Evolutionary conservation across 2,329 filamentous ascomycete species (phyloP).

Genomic region (Penicillium sp.): DNA sequence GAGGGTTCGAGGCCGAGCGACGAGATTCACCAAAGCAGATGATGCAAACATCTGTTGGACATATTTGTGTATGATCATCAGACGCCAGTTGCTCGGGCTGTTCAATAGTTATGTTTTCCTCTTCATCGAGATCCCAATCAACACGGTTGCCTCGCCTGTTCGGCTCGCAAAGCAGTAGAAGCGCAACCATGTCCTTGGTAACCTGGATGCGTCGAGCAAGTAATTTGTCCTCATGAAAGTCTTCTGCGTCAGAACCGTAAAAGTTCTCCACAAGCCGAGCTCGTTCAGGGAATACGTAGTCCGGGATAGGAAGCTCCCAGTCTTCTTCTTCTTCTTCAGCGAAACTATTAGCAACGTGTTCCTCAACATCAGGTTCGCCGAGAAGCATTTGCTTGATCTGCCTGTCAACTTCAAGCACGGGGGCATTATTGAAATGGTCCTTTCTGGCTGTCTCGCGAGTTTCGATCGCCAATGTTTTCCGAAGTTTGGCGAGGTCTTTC

Average conservation of each 20-base stretch:
- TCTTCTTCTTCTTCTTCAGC: conserved; percentile 64
- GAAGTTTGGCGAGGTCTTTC: conserved; percentile 22
- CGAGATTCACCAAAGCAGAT: conserved; percentile 25
- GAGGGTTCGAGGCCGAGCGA: conserved; percentile 22
- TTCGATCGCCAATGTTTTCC: conserved; percentile 23
- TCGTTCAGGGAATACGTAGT: conserved; percentile 27
- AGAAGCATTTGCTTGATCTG: conserved; percentile 30
- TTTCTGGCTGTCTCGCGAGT: conserved; percentile 26
- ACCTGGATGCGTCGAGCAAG: conserved; percentile 28
- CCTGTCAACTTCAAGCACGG: conserved; percentile 27
- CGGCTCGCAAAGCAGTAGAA: conserved; percentile 26
- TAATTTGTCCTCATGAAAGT: conserved; percentile 26
- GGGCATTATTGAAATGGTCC: conserved; percentile 27
- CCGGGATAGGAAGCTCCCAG: conserved; percentile 58
- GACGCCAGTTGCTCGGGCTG: conserved; percentile 16
- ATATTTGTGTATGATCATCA: conserved; percentile 16
- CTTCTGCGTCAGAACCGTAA: conserved; percentile 27
- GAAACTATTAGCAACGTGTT: conserved; percentile 71
- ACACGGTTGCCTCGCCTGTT: conserved; percentile 26
- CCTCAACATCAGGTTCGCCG: conserved; percentile 53
- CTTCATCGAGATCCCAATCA: conserved; percentile 22
- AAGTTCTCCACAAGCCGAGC: conserved; percentile 29
- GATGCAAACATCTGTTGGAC: conserved; percentile 26
- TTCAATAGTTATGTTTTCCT: conserved; percentile 5
- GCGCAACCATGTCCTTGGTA: conserved; percentile 32